Base-by-base conservation (phyloP, 306 rosid genomes). In the Fragaria vesca region DNA sequence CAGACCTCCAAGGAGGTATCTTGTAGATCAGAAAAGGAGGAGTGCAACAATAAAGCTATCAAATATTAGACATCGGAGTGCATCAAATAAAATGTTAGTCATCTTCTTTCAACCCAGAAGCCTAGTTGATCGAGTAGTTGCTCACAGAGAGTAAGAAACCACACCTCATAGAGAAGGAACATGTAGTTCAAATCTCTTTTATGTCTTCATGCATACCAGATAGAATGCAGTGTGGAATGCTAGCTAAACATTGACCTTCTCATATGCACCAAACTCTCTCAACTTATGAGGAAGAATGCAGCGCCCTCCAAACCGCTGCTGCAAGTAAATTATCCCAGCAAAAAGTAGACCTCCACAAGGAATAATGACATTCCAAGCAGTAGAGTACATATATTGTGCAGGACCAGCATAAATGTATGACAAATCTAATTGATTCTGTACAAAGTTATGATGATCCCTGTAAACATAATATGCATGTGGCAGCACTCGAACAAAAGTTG, bases 381-480 rank as follows among this genome's bases (percentile, higher is more conserved):
- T 30, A 30, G 32, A 30, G 3, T 38, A 38, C 43, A 38, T 6
- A 38, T 38, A 38, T 38, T 4, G 5, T 21, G 74, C 65, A 42
- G 82, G 86, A 83, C 77, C 72, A 4, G 88, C 91, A 73, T 85
- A 87, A 8, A 74, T 75, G 85, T 81, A 83, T 24, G 84, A 73
- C 2, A 47, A 81, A 20, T 75, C 34, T 42, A 38, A 66, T 43
- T 12, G 55, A 16, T 47, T 13, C 4, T 9, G 66, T 55, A 36
- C 79, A 79, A 9, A 51, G 20, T 18, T 54, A 30, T 30, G 32
- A 20, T 67, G 57, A 67, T 42, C 67, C 78, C 86, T 75, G 80
- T 81, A 88, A 78, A 91, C 81, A 84, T 85, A 89, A 76, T 85
- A 91, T 4, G 80, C 91, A 77, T 85, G 89, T 2, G 96, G 93